Base-by-base conservation (phyloP, 2,329 filamentous ascomycete species). In the Aspergillus japonicus region DNA sequence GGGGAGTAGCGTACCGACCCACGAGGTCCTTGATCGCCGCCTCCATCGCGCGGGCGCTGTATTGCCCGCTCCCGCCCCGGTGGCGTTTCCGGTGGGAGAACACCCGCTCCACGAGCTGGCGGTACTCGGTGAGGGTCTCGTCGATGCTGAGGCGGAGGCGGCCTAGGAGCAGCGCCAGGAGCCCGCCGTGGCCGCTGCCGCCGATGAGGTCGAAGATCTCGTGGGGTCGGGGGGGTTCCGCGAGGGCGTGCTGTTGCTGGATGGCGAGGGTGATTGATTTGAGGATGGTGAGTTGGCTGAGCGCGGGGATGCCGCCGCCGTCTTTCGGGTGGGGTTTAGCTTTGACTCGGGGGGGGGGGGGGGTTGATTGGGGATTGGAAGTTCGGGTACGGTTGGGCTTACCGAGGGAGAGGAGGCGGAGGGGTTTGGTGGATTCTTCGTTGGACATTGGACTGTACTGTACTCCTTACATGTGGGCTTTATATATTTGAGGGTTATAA, bases 101-200 rank as follows among this genome's bases (percentile, higher is more conserved):
- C 2, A 74, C 64, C 0, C 62, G 58, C 21, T 67, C 56, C 51
- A 67, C 70, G 23, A 73, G 59, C 3, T 59, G 50, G 7, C 56
- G 59, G 35, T 77, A 78, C 11, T 68, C 68, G 1, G 63, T 10
- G 12, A 78, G 70, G 24, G 71, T 74, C 48, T 75, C 69, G 2
- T 75, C 66, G 1, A 75, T 63, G 11, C 58, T 65, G 70, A 78
- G 76, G 7, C 71, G 64, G 0, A 78, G 62, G 2, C 75, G 66
- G 0, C 73, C 74, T 0, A 78, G 62, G 73, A 78, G 77, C 21
- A 78, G 73, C 0, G 73, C 73, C 26, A 77, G 75, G 3, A 78
- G 62, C 2, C 65, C 67, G n/a, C 68, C 66, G 4, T 63, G 66
- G 19, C 66, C 65, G 0, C 66, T 65, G 4, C 67, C 68, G 0